Conservation (phyloP, 2,329 filamentous ascomycete species). For the Daldinia sp. region DNA sequence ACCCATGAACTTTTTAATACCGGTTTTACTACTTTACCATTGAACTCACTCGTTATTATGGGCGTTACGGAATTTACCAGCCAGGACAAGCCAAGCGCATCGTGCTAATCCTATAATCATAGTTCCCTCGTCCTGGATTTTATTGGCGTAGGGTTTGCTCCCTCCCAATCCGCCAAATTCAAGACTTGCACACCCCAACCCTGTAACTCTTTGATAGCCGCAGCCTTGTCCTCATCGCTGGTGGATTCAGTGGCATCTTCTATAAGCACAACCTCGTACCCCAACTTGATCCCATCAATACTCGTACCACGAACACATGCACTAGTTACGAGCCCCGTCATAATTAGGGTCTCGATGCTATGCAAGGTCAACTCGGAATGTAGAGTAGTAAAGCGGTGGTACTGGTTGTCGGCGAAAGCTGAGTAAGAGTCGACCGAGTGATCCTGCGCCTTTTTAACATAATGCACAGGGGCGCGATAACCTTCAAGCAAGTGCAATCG, state of each 20-base stretch:
- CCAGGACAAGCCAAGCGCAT: neutral
- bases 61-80: neutral
- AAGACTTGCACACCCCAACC: constrained; percentile 33
- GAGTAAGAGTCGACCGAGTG: constrained; percentile 37
- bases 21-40: neutral
- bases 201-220: constrained; percentile 30
- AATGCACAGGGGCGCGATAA: constrained; percentile 31
- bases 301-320: constrained; percentile 36
- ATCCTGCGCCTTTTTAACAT: constrained; percentile 39
- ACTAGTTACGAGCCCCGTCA: constrained; percentile 33
- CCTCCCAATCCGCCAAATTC: constrained; percentile 29
- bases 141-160: constrained; percentile 10
- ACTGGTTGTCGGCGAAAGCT: constrained; percentile 37
- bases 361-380: constrained; percentile 33
- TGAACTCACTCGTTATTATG: neutral
- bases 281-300: constrained; percentile 36
- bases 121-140: constrained; percentile 16
- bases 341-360: constrained; percentile 32
- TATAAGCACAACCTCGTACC: constrained; percentile 35
- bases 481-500: constrained; percentile 34
- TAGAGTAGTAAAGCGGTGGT: constrained; percentile 36
- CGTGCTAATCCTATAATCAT: neutral
- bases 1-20: too few relatives aligned
- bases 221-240: constrained; percentile 28
- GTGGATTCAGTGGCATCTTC: constrained; percentile 33